A percentile compares a stretch with the other conserved stretches of the same genome.
phyloP scores from a whole-genome alignment of 352 stramenopile genomes.

The Pythium oligandrum region DNA sequence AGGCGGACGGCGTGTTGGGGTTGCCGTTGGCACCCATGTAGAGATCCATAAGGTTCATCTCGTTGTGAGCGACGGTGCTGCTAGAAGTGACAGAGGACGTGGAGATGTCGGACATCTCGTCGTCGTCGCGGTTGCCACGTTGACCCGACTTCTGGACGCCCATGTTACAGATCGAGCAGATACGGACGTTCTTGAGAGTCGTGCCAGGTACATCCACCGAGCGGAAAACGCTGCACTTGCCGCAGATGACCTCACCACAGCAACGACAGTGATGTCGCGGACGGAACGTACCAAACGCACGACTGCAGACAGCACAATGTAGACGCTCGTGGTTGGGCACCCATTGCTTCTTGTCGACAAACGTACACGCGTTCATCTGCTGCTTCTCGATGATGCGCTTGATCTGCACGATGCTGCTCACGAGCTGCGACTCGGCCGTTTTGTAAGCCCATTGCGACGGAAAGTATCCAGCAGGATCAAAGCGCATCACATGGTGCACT shows the following conservation, averaged over 20 bases:
- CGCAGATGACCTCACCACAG: slow-evolving; percentile 86
- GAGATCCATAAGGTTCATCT: slow-evolving; percentile 83
- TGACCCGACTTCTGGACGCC: slow-evolving; percentile 55
- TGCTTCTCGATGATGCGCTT: slow-evolving; percentile 80
- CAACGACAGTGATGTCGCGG: slow-evolving; percentile 82
- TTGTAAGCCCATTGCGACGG: slow-evolving; percentile 79
- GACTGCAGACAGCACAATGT: slow-evolving; percentile 71
- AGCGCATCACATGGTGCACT: slow-evolving; percentile 75
- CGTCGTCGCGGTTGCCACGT: slow-evolving; percentile 25
- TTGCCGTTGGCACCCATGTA: slow-evolving; percentile 56
- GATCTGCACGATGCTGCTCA: slow-evolving; percentile 75
- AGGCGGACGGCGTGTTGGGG: slow-evolving; percentile 63
- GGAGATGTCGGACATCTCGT: slow-evolving; percentile 71
- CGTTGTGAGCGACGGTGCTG: slow-evolving; percentile 76
- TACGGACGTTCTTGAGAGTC: slow-evolving; percentile 77
- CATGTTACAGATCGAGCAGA: slow-evolving; percentile 85
- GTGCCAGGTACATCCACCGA: slow-evolving; percentile 77
- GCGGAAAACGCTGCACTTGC: slow-evolving; percentile 82
- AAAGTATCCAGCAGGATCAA: slow-evolving; percentile 74
- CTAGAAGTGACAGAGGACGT: slow-evolving; percentile 74
- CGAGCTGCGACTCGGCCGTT: slow-evolving; percentile 75
- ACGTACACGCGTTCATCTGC: slow-evolving; percentile 82
- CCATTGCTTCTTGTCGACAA: slow-evolving; percentile 81
- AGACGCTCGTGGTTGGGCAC: slow-evolving; percentile 69
- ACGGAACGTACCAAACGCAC: slow-evolving; percentile 71